A percentile compares a stretch with the other conserved stretches of the same genome.
These are phyloP conservation scores for Dittrichia graveolens DNA, from an alignment of 129 eudicot genomes.

Conservation along the genomic window DNA sequence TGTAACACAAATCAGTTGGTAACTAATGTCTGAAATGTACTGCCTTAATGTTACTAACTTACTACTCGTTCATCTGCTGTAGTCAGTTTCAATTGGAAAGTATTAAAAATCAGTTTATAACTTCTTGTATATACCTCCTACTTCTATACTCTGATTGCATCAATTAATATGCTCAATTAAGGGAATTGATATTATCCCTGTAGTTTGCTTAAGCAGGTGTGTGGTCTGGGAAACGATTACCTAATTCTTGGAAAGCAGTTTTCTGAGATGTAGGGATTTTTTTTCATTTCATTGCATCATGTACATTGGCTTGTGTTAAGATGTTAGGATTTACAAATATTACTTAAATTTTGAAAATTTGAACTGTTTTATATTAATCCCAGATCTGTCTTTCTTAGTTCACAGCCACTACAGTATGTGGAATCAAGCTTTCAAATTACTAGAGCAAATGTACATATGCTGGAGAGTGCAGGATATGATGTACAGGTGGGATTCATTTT, in stretches of 20 bases:
- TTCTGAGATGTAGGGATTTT: neutral
- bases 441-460: slow-evolving; percentile 42
- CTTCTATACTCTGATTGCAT: too few species aligned
- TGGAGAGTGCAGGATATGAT: slow-evolving; percentile 50
- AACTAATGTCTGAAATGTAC: neutral
- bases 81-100: too few species aligned
- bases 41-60: slow-evolving; percentile 3
- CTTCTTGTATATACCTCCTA: too few species aligned
- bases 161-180: neutral
- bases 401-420: slow-evolving; percentile 41
- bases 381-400: slow-evolving; percentile 36
- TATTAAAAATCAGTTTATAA: too few species aligned
- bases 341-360: neutral
- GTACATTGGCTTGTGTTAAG: neutral
- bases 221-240: neutral
- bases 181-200: neutral
- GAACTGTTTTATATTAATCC: slow-evolving; percentile 1
- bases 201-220: neutral
- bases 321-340: neutral
- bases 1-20: neutral
- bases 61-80: too few species aligned
- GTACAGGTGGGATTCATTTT: slow-evolving; percentile 51
- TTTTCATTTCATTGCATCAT: neutral
- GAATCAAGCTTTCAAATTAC: slow-evolving; percentile 56
- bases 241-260: neutral